Evolutionary conservation across 768 basidiomycete genomes (phyloP).

Genomic region (Gyrodon lividus): DNA sequence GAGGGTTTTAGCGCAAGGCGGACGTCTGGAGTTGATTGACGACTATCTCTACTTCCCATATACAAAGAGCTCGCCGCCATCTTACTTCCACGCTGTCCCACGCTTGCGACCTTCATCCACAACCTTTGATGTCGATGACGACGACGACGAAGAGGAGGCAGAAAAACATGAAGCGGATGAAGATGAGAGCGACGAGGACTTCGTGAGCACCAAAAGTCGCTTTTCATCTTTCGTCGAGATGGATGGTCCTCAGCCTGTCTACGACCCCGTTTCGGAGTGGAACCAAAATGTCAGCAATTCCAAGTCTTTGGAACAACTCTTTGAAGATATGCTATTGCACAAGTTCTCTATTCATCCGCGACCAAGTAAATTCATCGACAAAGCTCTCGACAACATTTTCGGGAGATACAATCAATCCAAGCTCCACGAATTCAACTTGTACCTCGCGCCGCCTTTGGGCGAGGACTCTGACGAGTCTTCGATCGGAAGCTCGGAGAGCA

Average conservation of each 20-base stretch:
- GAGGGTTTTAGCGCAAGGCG: constrained; percentile 59
- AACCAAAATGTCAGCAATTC: constrained; percentile 38
- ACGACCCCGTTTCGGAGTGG: constrained; percentile 39
- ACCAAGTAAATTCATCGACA: constrained; percentile 50
- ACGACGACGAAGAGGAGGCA: constrained; percentile 17
- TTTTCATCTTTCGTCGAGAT: constrained; percentile 24
- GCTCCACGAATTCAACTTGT: constrained; percentile 49
- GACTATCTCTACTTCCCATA: constrained; percentile 69
- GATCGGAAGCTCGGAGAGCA: constrained; percentile 25
- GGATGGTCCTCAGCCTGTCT: constrained; percentile 18
- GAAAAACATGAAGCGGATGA: constrained; percentile 15
- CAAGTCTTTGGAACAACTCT: constrained; percentile 53
- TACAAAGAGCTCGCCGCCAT: constrained; percentile 26
- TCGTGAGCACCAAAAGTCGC: constrained; percentile 31
- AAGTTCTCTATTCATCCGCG: constrained; percentile 53
- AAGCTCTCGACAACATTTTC: constrained; percentile 48
- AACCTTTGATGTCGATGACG: constrained; percentile 23
- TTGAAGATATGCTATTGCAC: constrained; percentile 54
- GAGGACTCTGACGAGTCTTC: constrained; percentile 21
- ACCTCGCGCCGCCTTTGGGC: constrained; percentile 48
- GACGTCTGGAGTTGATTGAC: constrained; percentile 72
- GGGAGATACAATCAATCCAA: constrained; percentile 46
- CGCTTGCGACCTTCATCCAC: constrained; percentile 10
- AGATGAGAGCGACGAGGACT: constrained; percentile 33
- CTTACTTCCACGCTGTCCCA: constrained; percentile 1